phyloP scores from a whole-genome alignment of 768 basidiomycete species.

The Galerina sulciceps region DNA sequence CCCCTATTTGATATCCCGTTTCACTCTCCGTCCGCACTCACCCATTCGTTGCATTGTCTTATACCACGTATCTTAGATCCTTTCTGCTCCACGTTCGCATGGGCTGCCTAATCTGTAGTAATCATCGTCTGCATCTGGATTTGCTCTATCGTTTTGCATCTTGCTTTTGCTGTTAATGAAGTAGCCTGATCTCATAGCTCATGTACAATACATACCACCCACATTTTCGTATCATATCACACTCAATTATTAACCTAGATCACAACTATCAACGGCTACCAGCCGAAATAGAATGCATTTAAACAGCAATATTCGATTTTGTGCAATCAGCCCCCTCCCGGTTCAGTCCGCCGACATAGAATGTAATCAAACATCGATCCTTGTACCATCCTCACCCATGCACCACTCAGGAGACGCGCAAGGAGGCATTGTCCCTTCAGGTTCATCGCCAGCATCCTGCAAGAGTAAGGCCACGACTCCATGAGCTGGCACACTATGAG shows the following conservation, averaged over 20 bases:
- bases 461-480: conserved; percentile 72
- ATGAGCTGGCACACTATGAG: conserved; percentile 59
- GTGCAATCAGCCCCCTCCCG: too few relatives aligned
- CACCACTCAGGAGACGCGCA: conserved; percentile 65
- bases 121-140: background rate
- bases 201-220: conserved; percentile 2
- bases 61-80: background rate
- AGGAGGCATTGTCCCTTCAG: conserved; percentile 56
- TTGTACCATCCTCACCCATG: conserved; percentile 60
- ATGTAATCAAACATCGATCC: conserved; percentile 13
- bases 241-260: conserved; percentile 4
- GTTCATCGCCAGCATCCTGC: conserved; percentile 70
- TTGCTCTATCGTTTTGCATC: conserved; percentile 3
- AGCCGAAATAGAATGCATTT: too few relatives aligned
- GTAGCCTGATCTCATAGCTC: conserved; percentile 1
- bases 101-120: background rate
- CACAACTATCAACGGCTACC: background rate
- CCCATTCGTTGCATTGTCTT: background rate
- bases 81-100: background rate
- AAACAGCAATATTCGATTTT: too few relatives aligned
- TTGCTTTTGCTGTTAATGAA: conserved; percentile 6
- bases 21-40: background rate
- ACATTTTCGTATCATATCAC: conserved; percentile 7
- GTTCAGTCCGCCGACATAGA: too few relatives aligned
- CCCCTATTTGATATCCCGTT: background rate